A percentile compares a stretch with the other conserved stretches of the same genome.
Evolutionary conservation across 192 early-diverging fungal species (phyloP).

Genomic region (Entomortierella beljakovae): DNA sequence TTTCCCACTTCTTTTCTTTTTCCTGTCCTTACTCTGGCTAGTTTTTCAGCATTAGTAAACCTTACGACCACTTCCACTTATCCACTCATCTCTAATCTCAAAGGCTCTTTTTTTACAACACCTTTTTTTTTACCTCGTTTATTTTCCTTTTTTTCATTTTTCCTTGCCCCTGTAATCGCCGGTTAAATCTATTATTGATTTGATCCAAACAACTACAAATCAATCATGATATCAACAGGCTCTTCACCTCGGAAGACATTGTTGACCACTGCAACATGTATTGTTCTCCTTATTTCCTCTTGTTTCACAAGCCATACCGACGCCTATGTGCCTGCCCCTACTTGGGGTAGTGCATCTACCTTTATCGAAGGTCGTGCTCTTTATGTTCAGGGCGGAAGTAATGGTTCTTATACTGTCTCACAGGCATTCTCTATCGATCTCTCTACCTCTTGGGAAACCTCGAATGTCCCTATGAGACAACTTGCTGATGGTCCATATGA

Average conservation of each 20-base stretch:
- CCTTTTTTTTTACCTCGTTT: too few species aligned
- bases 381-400: background rate
- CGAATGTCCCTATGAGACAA: background rate
- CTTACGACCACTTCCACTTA: background rate
- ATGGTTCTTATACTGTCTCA: background rate
- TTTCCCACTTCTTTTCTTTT: background rate
- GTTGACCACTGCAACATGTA: background rate
- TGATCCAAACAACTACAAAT: too few species aligned
- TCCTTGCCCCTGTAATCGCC: too few species aligned
- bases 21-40: background rate
- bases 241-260: background rate
- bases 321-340: background rate
- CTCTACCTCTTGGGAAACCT: constrained; percentile 3
- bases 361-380: background rate
- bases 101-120: too few species aligned
- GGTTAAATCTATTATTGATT: too few species aligned
- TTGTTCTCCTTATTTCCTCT: background rate
- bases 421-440: constrained; percentile 12
- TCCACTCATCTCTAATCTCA: background rate
- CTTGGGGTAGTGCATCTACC: background rate
- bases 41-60: background rate
- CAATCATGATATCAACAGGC: too few species aligned
- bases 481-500: background rate
- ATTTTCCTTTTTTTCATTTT: too few species aligned
- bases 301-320: background rate